These are phyloP conservation scores for Sicyos edulis DNA, from an alignment of 306 rosid species.

Conservation along the genomic window DNA sequence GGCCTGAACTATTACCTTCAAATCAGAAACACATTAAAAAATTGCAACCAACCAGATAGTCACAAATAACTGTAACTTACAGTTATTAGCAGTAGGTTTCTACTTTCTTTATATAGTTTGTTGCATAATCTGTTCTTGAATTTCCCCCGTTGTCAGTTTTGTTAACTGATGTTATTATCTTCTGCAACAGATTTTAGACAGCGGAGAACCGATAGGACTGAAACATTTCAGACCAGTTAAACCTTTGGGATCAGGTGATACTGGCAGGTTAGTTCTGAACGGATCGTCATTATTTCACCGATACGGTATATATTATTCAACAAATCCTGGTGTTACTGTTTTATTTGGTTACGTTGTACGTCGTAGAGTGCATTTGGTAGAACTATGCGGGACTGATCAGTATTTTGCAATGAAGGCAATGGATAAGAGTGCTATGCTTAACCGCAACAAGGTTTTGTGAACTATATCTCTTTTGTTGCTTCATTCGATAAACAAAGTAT, in stretches of 20 bases:
- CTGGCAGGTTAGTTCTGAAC: conserved; percentile 59
- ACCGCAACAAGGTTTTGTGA: conserved; percentile 73
- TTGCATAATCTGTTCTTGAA: not conserved
- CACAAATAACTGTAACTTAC: not conserved
- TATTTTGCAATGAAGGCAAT: conserved; percentile 92
- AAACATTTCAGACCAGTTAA: conserved; percentile 79
- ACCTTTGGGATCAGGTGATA: conserved; percentile 91
- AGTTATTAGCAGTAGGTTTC: not conserved
- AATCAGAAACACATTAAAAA: not conserved
- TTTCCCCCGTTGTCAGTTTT: not conserved
- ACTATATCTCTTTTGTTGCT: conserved; percentile 16
- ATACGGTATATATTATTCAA: not conserved
- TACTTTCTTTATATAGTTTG: not conserved
- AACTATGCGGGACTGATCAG: conserved; percentile 62
- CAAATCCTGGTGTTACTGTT: too few relatives aligned
- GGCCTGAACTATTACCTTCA: not conserved
- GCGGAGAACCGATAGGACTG: conserved; percentile 67
- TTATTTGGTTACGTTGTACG: too few relatives aligned
- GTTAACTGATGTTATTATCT: not conserved
- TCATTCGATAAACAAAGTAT: not conserved
- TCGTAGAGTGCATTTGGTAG: conserved; percentile 93
- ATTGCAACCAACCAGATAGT: too few relatives aligned
- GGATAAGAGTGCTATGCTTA: conserved; percentile 86
- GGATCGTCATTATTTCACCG: not conserved
- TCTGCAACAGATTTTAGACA: conserved; percentile 53